These are phyloP conservation scores for Colletotrichum kahawae DNA, from an alignment of 2,329 filamentous ascomycete species.

Conservation along the genomic window DNA sequence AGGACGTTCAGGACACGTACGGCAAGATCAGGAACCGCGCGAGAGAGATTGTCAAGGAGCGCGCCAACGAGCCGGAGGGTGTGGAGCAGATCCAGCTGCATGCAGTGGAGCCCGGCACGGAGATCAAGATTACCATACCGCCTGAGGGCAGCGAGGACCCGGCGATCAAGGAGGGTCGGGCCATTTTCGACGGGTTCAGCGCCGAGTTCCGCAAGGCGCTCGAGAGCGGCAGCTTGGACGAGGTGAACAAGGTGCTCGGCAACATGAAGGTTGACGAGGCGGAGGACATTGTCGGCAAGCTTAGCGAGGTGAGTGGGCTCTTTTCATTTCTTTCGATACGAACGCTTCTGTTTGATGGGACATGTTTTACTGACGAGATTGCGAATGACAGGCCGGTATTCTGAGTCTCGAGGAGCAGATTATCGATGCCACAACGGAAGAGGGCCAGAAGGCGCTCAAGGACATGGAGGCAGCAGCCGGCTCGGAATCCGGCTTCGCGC, in stretches of 20 bases:
- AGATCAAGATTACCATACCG: conserved; percentile 88
- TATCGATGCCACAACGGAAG: conserved; percentile 91
- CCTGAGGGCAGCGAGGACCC: conserved; percentile 70
- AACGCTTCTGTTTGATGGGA: neutral
- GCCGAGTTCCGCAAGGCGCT: conserved; percentile 82
- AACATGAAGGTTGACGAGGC: conserved; percentile 90
- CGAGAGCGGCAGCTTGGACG: conserved; percentile 84
- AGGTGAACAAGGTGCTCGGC: conserved; percentile 65
- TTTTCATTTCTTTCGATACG: neutral
- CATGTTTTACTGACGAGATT: conserved; percentile 29
- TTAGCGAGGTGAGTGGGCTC: conserved; percentile 64
- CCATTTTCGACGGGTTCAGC: conserved; percentile 84
- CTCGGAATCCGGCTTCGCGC: conserved; percentile 31
- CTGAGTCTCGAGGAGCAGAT: conserved; percentile 91
- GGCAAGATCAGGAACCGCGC: conserved; percentile 79
- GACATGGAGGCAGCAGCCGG: conserved; percentile 67
- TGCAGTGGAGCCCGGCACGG: conserved; percentile 90
- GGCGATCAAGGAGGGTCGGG: conserved; percentile 66
- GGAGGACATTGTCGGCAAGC: conserved; percentile 80
- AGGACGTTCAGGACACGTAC: conserved; percentile 92
- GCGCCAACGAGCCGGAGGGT: conserved; percentile 59
- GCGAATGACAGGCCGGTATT: conserved; percentile 70
- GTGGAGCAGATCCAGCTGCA: conserved; percentile 98
- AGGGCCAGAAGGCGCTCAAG: conserved; percentile 79
- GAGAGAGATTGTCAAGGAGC: conserved; percentile 68